Base-by-base conservation (phyloP, 148 eudicot species). In the Camellia japonica region DNA sequence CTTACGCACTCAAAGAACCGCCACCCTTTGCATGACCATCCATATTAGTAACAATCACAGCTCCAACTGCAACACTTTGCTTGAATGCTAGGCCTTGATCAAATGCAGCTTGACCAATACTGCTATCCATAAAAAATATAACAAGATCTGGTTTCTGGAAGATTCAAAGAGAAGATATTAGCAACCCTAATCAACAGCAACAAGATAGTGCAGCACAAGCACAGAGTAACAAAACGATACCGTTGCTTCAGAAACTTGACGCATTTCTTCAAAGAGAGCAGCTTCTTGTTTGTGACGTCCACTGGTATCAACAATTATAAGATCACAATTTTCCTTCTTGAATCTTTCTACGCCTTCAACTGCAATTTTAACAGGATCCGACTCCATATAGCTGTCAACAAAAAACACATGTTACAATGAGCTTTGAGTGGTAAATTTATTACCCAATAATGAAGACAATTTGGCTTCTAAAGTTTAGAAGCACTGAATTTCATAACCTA, bases 1-100 rank as follows among this genome's bases (percentile, higher is more conserved):
- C 98, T 94, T 90, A 96, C 97, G 99, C 99, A 88, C 99, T 96
- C 83, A 96, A 92, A 80, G 98, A 95, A 85, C 99, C 98, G 83
- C 99, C 99, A 84, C 99, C 99, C 89, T 96, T 96, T 44, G 97
- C 99, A 89, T 94, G 99, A 71, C 99, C 98, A 86, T 96, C 99
- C 99, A 96, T 96, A 83, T 96, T 96, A 60, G 99, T 96, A 56
- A 96, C 83, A 79, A 96, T 96, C 84, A 96, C 99, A 78, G 99
- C 98, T 69, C 99, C 99, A 84, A 96, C 99, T 16, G 99, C 92
- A 86, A 96, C 99, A 87, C 98, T 96, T 85, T 96, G 98, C 87
- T 89, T 93, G 81, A 96, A 96, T 47, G 99, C 99, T 84, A 88
- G 94, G 80, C 98, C 99, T 90, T 96, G 99, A 83, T 89, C 99